Evolutionary conservation across 106 monocot species (phyloP).

Genomic region (Dendrobium huoshanense): DNA sequence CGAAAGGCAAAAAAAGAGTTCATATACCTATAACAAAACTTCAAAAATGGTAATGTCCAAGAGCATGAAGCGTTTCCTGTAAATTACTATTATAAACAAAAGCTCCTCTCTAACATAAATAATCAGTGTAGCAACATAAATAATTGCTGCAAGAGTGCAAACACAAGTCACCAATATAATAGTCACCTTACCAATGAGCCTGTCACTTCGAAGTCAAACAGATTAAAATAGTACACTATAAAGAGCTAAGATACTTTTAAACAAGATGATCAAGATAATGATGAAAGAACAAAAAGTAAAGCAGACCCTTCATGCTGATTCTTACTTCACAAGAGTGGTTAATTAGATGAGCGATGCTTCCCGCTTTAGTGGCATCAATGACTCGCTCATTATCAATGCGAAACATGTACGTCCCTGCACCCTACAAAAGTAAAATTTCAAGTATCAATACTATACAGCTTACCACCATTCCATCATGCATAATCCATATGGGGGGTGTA

Average conservation of each 20-base stretch:
- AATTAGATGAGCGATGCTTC: conserved; percentile 95
- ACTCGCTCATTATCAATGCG: conserved; percentile 92
- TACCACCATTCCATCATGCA: background rate
- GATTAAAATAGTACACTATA: background rate
- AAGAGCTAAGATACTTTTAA: background rate
- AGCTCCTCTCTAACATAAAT: background rate
- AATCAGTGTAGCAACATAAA: background rate
- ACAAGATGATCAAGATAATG: background rate
- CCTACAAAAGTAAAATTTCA: conserved; percentile 44
- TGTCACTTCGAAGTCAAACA: background rate
- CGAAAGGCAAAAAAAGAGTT: too few species aligned
- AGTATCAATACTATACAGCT: background rate
- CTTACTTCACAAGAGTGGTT: conserved; percentile 98
- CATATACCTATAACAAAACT: background rate
- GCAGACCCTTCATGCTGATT: background rate
- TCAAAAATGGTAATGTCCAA: background rate
- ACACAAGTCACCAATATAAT: background rate
- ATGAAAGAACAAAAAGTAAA: background rate
- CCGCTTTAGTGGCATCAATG: conserved; percentile 94
- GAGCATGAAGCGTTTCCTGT: background rate
- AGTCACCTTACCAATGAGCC: background rate
- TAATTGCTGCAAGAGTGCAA: background rate
- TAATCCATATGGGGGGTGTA: background rate
- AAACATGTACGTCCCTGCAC: conserved; percentile 99
- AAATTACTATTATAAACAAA: background rate